Conservation (phyloP, 139 green algal species). For the Diplosphaera chodatii region DNA sequence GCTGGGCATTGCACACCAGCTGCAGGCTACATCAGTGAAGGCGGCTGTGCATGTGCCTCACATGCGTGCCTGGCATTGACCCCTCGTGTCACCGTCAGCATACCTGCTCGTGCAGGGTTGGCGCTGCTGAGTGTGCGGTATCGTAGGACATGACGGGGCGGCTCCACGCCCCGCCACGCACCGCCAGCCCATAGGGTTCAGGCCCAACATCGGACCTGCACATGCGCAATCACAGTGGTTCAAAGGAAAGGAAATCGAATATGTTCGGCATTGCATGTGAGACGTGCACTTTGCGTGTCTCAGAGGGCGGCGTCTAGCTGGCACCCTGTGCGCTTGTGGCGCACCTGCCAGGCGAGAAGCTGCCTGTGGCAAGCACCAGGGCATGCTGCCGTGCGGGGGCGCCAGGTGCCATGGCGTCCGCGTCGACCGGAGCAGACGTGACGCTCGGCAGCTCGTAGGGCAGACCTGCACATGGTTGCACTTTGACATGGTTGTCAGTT, state of each 20-base stretch:
- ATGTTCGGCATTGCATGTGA: too few relatives aligned
- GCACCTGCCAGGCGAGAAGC: background rate
- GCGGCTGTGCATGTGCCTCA: too few relatives aligned
- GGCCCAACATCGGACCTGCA: background rate
- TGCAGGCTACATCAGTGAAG: too few relatives aligned
- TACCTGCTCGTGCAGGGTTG: background rate
- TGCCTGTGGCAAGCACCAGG: background rate
- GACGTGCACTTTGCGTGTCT: too few relatives aligned
- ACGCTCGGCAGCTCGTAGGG: conserved; percentile 15
- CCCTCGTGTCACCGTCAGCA: too few relatives aligned
- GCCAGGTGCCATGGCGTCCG: background rate
- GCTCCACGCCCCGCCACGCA: background rate
- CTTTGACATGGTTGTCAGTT: too few relatives aligned
- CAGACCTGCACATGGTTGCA: background rate
- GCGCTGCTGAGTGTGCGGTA: background rate
- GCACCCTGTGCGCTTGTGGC: too few relatives aligned
- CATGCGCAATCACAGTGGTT: too few relatives aligned
- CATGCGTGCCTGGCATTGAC: too few relatives aligned
- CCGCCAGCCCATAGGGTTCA: background rate
- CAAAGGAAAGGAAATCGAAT: too few relatives aligned
- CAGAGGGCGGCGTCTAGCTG: too few relatives aligned
- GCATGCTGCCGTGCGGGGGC: background rate
- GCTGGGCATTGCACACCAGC: too few relatives aligned
- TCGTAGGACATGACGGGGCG: background rate
- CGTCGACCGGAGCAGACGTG: background rate